A percentile compares a stretch with the other conserved stretches of the same genome.
Conservation (phyloP, 2,329 filamentous ascomycete species). For the Xylariaceae sp. region DNA sequence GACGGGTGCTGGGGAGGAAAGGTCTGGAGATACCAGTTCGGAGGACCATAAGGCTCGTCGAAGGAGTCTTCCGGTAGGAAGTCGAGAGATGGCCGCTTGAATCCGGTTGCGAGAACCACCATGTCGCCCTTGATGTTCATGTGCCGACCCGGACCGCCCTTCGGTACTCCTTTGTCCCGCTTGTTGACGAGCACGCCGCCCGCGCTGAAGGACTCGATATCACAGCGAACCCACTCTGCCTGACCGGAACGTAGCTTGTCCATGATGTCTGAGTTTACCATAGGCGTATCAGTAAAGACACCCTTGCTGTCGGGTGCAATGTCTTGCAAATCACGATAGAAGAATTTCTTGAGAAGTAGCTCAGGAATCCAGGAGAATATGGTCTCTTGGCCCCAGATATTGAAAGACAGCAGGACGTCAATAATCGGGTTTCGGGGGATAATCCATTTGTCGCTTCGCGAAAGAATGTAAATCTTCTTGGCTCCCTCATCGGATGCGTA, state of each 20-base stretch:
- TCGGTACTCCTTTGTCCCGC: constrained; percentile 66
- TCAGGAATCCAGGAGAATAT: constrained; percentile 75
- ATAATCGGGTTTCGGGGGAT: constrained; percentile 76
- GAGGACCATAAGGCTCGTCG: constrained; percentile 67
- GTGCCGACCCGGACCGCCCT: constrained; percentile 67
- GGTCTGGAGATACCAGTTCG: constrained; percentile 85
- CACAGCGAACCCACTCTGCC: constrained; percentile 76
- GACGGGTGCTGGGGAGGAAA: constrained; percentile 73
- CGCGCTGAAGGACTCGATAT: constrained; percentile 64
- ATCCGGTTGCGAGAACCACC: constrained; percentile 80
- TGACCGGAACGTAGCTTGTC: constrained; percentile 66
- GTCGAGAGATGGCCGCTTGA: constrained; percentile 64
- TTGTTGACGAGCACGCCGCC: constrained; percentile 67
- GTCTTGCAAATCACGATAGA: constrained; percentile 76
- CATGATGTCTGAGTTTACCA: constrained; percentile 82
- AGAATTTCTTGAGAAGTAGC: constrained; percentile 67
- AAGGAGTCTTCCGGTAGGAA: constrained; percentile 75
- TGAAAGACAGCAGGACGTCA: constrained; percentile 68
- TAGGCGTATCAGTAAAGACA: constrained; percentile 79
- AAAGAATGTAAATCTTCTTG: constrained; percentile 65
- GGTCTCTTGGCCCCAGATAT: constrained; percentile 76
- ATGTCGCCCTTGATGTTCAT: constrained; percentile 68
- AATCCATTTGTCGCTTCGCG: constrained; percentile 81
- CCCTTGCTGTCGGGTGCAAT: constrained; percentile 67
- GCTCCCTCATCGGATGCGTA: constrained; percentile 67